Evolutionary conservation across 2,329 filamentous ascomycete genomes (phyloP).

Genomic region (Scytalidium sp.): DNA sequence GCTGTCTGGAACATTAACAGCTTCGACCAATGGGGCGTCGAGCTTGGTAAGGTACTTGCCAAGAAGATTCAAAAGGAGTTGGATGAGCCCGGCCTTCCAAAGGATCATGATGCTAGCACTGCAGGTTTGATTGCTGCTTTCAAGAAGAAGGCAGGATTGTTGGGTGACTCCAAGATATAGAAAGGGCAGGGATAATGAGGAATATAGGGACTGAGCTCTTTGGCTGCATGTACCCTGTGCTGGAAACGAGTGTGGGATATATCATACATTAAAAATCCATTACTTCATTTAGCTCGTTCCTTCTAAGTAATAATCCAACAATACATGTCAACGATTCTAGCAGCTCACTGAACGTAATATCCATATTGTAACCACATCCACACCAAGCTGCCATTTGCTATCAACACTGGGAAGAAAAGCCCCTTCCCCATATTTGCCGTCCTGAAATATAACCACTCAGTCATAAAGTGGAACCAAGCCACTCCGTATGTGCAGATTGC

Average conservation of each 20-base stretch:
- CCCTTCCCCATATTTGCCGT: conserved; percentile 64
- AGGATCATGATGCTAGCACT: conserved; percentile 81
- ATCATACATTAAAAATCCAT: neutral
- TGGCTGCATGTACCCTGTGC: too few relatives aligned
- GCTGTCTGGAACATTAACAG: conserved; percentile 99
- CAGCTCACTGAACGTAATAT: conserved; percentile 60
- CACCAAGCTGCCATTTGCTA: conserved; percentile 45
- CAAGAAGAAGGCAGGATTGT: conserved; percentile 57
- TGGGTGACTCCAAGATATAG: neutral
- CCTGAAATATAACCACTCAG: conserved; percentile 77
- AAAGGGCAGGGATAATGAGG: neutral
- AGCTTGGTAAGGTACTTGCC: conserved; percentile 92
- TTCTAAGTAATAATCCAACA: too few relatives aligned
- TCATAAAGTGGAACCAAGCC: conserved; percentile 55
- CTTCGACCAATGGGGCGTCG: conserved; percentile 99
- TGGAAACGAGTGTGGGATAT: too few relatives aligned
- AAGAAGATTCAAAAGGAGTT: conserved; percentile 89
- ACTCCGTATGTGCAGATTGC: conserved; percentile 62
- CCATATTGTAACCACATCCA: conserved; percentile 68
- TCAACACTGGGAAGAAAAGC: conserved; percentile 52
- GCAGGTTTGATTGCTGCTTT: conserved; percentile 88
- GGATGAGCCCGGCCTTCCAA: conserved; percentile 69
- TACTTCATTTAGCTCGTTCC: too few relatives aligned
- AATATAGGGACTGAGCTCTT: neutral
- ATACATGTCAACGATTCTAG: too few relatives aligned